phyloP scores from a whole-genome alignment of 2,329 filamentous ascomycete species.

The Fusarium citri region DNA sequence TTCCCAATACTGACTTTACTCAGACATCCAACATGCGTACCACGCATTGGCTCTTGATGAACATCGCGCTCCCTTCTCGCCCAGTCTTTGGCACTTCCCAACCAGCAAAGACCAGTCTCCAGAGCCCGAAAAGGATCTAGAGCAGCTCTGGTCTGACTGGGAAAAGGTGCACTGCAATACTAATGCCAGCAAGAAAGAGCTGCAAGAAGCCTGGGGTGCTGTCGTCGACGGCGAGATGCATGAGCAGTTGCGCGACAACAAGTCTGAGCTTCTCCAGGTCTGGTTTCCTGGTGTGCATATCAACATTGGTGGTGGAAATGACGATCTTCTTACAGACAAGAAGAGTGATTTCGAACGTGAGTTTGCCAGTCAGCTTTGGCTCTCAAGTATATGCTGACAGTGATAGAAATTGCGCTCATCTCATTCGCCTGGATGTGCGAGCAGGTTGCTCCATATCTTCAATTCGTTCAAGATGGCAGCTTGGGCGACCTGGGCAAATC shows the following conservation, averaged over 20 bases:
- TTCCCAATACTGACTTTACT: conserved; percentile 15
- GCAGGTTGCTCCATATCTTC: conserved; percentile 38
- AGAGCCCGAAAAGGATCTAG: conserved; percentile 12
- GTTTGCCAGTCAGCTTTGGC: background rate
- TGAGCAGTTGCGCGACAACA: conserved; percentile 19
- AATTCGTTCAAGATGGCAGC: conserved; percentile 24
- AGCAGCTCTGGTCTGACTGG: conserved; percentile 31
- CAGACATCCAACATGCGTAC: conserved; percentile 63
- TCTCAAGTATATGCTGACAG: conserved; percentile 1
- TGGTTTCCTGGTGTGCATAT: conserved; percentile 47
- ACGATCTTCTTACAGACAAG: conserved; percentile 34
- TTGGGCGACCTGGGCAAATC: conserved; percentile 26
- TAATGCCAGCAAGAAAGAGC: conserved; percentile 14
- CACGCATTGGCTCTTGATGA: conserved; percentile 68
- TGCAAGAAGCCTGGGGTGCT: conserved; percentile 28
- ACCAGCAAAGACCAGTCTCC: conserved; percentile 9
- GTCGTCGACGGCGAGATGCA: conserved; percentile 39
- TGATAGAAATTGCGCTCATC: conserved; percentile 42
- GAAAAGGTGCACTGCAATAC: conserved; percentile 15
- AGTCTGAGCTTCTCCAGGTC: conserved; percentile 40
- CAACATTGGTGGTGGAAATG: conserved; percentile 44
- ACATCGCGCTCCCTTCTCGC: conserved; percentile 52
- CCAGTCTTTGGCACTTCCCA: conserved; percentile 48
- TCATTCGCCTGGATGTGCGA: conserved; percentile 46
- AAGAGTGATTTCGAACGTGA: conserved; percentile 44